Conservation (phyloP, 768 basidiomycete genomes). For the Dioszegia aurantiaca region DNA sequence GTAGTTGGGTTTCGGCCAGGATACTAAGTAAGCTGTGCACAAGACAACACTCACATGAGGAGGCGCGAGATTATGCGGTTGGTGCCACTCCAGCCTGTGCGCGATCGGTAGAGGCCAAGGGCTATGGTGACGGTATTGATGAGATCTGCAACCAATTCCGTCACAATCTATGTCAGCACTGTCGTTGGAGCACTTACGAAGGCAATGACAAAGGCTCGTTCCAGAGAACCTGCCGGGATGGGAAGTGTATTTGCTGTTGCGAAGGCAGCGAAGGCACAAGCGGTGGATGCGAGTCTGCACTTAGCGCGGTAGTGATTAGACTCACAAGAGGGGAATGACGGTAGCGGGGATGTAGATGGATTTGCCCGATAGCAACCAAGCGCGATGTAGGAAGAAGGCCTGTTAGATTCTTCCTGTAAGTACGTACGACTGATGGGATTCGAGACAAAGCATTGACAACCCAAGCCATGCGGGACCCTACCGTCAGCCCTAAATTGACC, state of each 20-base stretch:
- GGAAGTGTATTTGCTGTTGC: background rate
- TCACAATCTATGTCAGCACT: background rate
- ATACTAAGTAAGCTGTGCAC: background rate
- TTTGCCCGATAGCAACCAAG: background rate
- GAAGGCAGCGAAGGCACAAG: background rate
- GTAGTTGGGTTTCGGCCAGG: constrained; percentile 4
- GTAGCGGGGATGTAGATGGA: background rate
- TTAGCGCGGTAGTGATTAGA: background rate
- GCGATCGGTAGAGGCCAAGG: background rate
- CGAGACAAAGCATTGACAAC: background rate
- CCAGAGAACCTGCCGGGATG: background rate
- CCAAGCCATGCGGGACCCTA: background rate
- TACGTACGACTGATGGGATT: background rate
- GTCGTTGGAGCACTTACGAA: background rate
- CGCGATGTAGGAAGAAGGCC: background rate
- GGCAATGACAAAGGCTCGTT: background rate
- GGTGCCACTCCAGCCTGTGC: background rate
- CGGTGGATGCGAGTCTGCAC: background rate
- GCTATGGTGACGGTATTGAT: background rate
- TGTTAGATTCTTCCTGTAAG: too few species aligned
- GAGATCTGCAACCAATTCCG: background rate
- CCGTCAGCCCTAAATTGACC: background rate
- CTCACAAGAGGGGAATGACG: background rate
- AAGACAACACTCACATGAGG: background rate
- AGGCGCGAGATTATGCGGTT: background rate